Conservation (phyloP, 106 monocot species). For the Hemerocallis citrina region DNA sequence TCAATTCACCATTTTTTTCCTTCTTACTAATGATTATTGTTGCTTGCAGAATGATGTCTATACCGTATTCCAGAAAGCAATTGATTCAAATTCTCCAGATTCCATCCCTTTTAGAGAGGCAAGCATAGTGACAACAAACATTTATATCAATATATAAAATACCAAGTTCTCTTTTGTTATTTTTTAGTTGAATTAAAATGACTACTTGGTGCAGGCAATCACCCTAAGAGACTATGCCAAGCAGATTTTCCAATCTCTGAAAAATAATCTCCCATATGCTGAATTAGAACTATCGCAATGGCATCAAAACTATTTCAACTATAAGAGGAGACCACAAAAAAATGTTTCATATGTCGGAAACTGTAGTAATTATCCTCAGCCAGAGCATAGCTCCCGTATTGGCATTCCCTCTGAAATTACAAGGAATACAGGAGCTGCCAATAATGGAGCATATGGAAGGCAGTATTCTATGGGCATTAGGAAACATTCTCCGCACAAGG, state of each 20-base stretch:
- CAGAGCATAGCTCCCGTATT: not conserved
- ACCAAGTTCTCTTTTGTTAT: not conserved
- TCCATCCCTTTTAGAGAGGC: conserved; percentile 36
- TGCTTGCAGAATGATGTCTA: conserved; percentile 47
- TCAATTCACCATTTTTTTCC: no score
- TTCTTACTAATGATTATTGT: no score
- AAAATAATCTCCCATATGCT: conserved; percentile 22
- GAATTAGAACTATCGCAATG: conserved; percentile 27
- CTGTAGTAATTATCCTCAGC: not conserved
- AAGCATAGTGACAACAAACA: not conserved
- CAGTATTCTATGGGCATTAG: not conserved
- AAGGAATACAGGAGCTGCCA: not conserved
- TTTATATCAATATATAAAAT: no score
- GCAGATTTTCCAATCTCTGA: conserved; percentile 37
- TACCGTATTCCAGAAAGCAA: conserved; percentile 28
- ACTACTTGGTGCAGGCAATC: conserved; percentile 20
- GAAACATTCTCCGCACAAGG: not conserved
- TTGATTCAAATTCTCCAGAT: conserved; percentile 24
- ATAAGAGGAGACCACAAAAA: conserved; percentile 10
- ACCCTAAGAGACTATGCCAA: conserved; percentile 25
- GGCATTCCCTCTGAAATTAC: conserved; percentile 3
- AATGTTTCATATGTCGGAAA: not conserved
- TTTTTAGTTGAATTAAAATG: not conserved
- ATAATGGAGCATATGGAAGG: no score
- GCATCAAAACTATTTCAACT: conserved; percentile 24